Base-by-base conservation (phyloP, 768 basidiomycete genomes). In the Goffeauzyma gilvescens region DNA sequence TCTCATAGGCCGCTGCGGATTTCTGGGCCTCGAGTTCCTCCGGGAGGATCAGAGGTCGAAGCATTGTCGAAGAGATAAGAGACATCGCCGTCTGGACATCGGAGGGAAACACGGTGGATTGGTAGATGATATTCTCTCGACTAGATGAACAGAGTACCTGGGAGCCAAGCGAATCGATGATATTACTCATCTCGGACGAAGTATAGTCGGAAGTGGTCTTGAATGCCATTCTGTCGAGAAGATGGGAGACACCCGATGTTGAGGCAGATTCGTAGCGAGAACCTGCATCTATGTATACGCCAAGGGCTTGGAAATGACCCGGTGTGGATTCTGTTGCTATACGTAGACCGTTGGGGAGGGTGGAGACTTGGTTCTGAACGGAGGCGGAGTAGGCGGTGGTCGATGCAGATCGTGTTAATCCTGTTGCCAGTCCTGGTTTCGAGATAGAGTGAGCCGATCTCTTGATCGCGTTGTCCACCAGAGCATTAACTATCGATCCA, bases 61-160 rank as follows among this genome's bases (percentile, higher is more conserved):
- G 70, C 37, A 83, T 77, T 13, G 89, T 90, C 63, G 95, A 89
- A 25, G 89, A 75, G 46, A 98, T 83, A 49, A 96, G 73, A 21
- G 80, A 79, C 38, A 98, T 60, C 9, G 86, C 85, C 6, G 76
- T 69, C 1, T 81, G 75, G 2, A 87, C 83, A 30, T 75, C 76
- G 48, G 75, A 69, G 51, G 85, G 76, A 57, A 87, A 89, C 61
- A 90, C 81, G 28, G 86, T 84, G 9, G 90, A 90, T 65, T 96
- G 93, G 60, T 96, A 98, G 81, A 93, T 84, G 58, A 95, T 86
- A 17, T 84, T 74, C 62, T 98, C 93, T 34, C 93, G 72, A 2
- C 85, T 79, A 14, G 85, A 82, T 14, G 85, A 78, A 57, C 81
- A 86, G 64, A 80, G 71, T 45, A 96, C 86, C 66, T 90, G 85